A percentile compares a stretch with the other conserved stretches of the same genome.
Evolutionary conservation across 768 basidiomycete genomes (phyloP).

Genomic region (Rhodosporidiobolus odoratus): DNA sequence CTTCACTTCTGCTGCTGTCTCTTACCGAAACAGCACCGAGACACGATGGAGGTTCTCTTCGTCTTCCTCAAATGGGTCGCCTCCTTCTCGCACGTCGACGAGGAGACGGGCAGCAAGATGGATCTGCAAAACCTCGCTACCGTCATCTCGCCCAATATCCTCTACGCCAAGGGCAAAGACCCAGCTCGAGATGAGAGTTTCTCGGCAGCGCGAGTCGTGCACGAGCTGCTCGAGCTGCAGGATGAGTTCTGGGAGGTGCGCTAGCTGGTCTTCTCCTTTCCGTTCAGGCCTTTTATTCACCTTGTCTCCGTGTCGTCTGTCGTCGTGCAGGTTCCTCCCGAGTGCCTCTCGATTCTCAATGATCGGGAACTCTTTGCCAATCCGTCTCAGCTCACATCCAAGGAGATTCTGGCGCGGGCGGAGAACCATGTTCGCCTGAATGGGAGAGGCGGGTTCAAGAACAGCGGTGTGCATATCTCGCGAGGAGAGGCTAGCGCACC

Average conservation of each 20-base stretch:
- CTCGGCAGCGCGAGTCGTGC: conserved; percentile 75
- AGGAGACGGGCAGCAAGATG: conserved; percentile 97
- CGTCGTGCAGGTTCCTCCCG: conserved; percentile 61
- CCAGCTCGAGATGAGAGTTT: conserved; percentile 91
- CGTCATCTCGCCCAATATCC: conserved; percentile 95
- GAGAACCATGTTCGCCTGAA: conserved; percentile 48
- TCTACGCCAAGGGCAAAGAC: conserved; percentile 70
- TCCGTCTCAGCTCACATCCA: conserved; percentile 79
- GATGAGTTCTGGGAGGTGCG: conserved; percentile 82
- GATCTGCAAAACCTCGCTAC: conserved; percentile 91
- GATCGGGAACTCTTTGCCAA: conserved; percentile 90
- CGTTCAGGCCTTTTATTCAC: too few relatives aligned
- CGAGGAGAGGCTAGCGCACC: conserved; percentile 19
- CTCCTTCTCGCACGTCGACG: conserved; percentile 95
- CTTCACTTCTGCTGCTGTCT: conserved; percentile 80
- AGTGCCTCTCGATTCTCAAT: conserved; percentile 75
- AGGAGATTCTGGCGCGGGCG: conserved; percentile 92
- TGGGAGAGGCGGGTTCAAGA: neutral
- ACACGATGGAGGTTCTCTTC: conserved; percentile 95
- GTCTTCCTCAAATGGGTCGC: conserved; percentile 99
- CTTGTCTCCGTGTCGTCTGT: neutral
- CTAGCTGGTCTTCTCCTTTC: neutral
- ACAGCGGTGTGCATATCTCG: conserved; percentile 12
- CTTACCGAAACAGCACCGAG: conserved; percentile 86
- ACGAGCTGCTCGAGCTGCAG: conserved; percentile 79